A percentile compares a stretch with the other conserved stretches of the same genome.
Conservation (phyloP, 2,329 filamentous ascomycete genomes). For the Scortechinia acanthostroma region DNA sequence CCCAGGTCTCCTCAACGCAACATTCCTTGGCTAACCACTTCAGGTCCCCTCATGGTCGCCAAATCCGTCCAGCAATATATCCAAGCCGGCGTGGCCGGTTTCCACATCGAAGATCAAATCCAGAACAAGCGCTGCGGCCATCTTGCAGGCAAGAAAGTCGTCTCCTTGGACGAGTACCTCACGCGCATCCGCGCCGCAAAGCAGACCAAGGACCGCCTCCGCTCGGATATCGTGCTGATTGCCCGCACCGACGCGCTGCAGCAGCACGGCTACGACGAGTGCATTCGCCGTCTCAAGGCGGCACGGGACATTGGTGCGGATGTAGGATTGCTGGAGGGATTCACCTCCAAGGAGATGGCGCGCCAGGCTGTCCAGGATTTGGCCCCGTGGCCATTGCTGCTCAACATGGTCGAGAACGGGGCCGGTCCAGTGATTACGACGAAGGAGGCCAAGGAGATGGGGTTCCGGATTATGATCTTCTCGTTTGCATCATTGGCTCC, state of each 20-base stretch:
- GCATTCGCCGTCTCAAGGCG: slow-evolving; percentile 30
- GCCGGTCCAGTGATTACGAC: slow-evolving; percentile 24
- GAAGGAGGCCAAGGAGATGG: slow-evolving; percentile 25
- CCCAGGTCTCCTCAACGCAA: not conserved
- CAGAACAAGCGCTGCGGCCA: slow-evolving; percentile 27
- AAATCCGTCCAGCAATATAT: slow-evolving; percentile 30
- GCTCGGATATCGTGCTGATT: slow-evolving; percentile 46
- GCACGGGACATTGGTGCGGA: slow-evolving; percentile 42
- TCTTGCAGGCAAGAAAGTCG: slow-evolving; percentile 24
- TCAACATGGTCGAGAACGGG: slow-evolving; percentile 34
- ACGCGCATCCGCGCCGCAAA: slow-evolving; percentile 18
- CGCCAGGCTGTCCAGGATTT: slow-evolving; percentile 25
- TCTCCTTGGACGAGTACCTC: slow-evolving; percentile 15
- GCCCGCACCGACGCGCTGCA: slow-evolving; percentile 48
- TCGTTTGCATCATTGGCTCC: slow-evolving; percentile 26
- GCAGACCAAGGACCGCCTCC: slow-evolving; percentile 22
- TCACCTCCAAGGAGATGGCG: slow-evolving; percentile 33
- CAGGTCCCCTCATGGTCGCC: slow-evolving; percentile 25
- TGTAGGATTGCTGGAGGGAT: slow-evolving; percentile 42
- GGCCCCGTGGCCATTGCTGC: slow-evolving; percentile 24
- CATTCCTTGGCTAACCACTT: too few species aligned
- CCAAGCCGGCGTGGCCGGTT: slow-evolving; percentile 16
- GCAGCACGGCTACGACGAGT: slow-evolving; percentile 39
- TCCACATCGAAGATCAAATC: slow-evolving; percentile 24
- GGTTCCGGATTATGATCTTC: slow-evolving; percentile 31